These are phyloP conservation scores for Scheffersomyces spartinae DNA, from an alignment of 805 yeast genomes.

Conservation along the genomic window DNA sequence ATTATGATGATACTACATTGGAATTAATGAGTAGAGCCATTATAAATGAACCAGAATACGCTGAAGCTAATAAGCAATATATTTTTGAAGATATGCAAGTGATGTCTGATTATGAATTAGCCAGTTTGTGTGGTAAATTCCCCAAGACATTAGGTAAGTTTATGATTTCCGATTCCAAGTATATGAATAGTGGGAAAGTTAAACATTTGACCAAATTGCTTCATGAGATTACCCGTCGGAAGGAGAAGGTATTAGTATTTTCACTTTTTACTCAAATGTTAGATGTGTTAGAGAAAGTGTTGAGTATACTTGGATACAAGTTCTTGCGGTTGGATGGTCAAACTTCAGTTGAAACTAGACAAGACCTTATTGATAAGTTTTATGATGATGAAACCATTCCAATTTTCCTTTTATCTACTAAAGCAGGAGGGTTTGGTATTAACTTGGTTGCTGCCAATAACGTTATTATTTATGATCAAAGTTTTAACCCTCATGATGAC, in stretches of 20 bases:
- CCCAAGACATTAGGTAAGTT: conserved; percentile 56
- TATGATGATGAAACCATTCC: conserved; percentile 75
- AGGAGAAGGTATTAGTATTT: conserved; percentile 67
- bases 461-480: conserved; percentile 84
- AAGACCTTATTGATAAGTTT: conserved; percentile 80
- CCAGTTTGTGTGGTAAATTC: conserved; percentile 61
- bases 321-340: conserved; percentile 87
- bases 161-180: too few species aligned
- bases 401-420: conserved; percentile 80
- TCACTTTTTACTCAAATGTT: conserved; percentile 89
- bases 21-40: conserved; percentile 65
- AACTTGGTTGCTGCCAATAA: conserved; percentile 90
- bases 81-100: conserved; percentile 91
- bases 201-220: conserved; percentile 43
- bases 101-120: conserved; percentile 86
- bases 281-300: conserved; percentile 72
- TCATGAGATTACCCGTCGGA: conserved; percentile 40
- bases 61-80: conserved; percentile 62
- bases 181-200: conserved; percentile 67
- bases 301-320: conserved; percentile 51
- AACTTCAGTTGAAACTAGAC: conserved; percentile 88
- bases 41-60: conserved; percentile 71
- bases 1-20: conserved; percentile 46
- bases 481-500: conserved; percentile 97
- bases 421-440: conserved; percentile 98